Evolutionary conservation across 192 early-diverging fungal species (phyloP).

Genomic region (Podila minutissima): DNA sequence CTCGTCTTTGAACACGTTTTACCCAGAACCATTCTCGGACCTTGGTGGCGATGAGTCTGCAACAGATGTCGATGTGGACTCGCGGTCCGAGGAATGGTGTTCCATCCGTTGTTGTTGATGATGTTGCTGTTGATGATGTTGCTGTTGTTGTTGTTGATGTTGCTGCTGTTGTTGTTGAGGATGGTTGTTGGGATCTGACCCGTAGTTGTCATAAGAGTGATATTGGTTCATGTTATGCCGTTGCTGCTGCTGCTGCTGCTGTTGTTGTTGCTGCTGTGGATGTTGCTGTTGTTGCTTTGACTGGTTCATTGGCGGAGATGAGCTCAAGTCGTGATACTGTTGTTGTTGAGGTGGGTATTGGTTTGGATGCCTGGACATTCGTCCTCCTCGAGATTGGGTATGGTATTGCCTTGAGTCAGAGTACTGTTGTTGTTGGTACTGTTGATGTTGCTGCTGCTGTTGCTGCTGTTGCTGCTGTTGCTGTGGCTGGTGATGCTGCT

Average conservation of each 20-base stretch:
- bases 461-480: background rate
- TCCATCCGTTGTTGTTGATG: slow-evolving; percentile 13
- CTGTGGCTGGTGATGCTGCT: no score
- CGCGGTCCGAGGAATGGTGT: slow-evolving; percentile 4
- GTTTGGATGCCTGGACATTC: background rate
- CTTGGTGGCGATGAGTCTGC: slow-evolving; percentile 14
- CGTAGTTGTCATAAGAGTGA: slow-evolving; percentile 9
- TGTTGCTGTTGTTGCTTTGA: background rate
- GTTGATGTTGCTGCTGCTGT: slow-evolving; percentile 5
- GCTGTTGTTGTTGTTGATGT: slow-evolving; percentile 23
- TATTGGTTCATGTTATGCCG: slow-evolving; percentile 7
- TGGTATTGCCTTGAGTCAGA: background rate
- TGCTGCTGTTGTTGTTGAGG: background rate
- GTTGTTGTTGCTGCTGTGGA: slow-evolving; percentile 1
- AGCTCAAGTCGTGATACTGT: background rate
- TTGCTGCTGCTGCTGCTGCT: background rate
- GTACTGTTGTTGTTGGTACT: slow-evolving; percentile 11
- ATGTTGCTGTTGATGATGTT: slow-evolving; percentile 16
- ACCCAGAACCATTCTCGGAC: slow-evolving; percentile 23
- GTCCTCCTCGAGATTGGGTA: background rate
- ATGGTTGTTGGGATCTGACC: slow-evolving; percentile 3
- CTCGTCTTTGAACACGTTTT: slow-evolving; percentile 1
- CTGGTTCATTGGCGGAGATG: background rate
- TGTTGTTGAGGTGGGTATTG: slow-evolving; percentile 7
- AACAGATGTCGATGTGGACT: slow-evolving; percentile 10